These are phyloP conservation scores for Fragilaria radians DNA, from an alignment of 108 stramenopile species.

Conservation along the genomic window DNA sequence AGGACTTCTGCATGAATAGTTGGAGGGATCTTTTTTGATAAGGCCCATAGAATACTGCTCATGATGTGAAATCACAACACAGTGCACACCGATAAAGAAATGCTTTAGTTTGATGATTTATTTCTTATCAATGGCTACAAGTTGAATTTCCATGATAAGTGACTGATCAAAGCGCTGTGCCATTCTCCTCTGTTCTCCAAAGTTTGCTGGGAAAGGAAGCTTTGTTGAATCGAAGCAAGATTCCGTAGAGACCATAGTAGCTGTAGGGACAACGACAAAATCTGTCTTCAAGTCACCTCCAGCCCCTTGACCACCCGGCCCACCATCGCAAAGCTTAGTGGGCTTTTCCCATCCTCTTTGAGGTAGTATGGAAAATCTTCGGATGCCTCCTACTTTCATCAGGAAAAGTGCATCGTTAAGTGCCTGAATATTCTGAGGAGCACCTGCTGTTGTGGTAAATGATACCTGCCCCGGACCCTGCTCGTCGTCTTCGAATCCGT, in stretches of 20 bases:
- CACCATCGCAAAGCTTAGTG: slow-evolving; percentile 69
- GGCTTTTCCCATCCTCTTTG: slow-evolving; percentile 79
- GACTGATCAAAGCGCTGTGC: slow-evolving; percentile 87
- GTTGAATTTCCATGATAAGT: slow-evolving; percentile 78
- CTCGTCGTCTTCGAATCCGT: slow-evolving; percentile 84
- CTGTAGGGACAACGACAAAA: slow-evolving; percentile 75
- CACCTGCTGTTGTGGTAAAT: slow-evolving; percentile 51
- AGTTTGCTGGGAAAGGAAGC: slow-evolving; percentile 69
- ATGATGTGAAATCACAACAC: no score
- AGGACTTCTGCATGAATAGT: no score
- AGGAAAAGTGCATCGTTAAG: slow-evolving; percentile 66
- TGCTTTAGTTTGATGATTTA: no score
- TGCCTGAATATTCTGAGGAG: slow-evolving; percentile 45
- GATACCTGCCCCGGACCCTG: slow-evolving; percentile 44
- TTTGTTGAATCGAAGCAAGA: slow-evolving; percentile 76
- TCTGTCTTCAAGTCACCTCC: slow-evolving; percentile 76
- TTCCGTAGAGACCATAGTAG: slow-evolving; percentile 80
- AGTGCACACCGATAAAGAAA: no score
- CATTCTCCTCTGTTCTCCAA: slow-evolving; percentile 80
- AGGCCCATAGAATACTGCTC: no score
- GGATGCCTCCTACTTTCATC: slow-evolving; percentile 50
- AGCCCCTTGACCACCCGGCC: slow-evolving; percentile 66
- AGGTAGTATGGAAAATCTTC: slow-evolving; percentile 66
- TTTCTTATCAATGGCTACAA: slow-evolving; percentile 33
- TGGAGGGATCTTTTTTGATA: no score